phyloP scores from a whole-genome alignment of 1,139 yeast genomes.

The Zygoascus meyerae region DNA sequence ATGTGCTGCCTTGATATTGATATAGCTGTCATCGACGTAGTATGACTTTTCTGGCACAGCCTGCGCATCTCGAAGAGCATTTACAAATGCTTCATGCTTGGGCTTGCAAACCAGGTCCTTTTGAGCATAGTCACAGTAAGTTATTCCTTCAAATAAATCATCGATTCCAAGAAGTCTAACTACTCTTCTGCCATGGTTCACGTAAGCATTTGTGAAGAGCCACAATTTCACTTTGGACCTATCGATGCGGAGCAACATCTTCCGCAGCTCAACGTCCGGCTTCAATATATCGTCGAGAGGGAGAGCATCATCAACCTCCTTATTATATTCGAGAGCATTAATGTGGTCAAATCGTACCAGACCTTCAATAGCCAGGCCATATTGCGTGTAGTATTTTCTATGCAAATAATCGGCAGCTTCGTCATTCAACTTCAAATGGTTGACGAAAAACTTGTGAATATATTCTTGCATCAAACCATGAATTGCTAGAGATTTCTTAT shows the following conservation, averaged over 20 bases:
- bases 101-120: constrained; percentile 82
- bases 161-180: constrained; percentile 76
- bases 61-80: constrained; percentile 60
- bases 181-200: constrained; percentile 74
- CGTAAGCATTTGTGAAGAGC: constrained; percentile 93
- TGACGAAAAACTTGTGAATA: constrained; percentile 75
- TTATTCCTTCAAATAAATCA: constrained; percentile 87
- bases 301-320: constrained; percentile 83
- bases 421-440: constrained; percentile 53
- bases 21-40: constrained; percentile 55
- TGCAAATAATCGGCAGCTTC: constrained; percentile 75
- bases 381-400: constrained; percentile 68
- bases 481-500: constrained; percentile 64
- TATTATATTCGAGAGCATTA: constrained; percentile 83
- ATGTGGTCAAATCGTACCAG: constrained; percentile 74
- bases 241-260: constrained; percentile 34
- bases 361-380: constrained; percentile 93
- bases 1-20: constrained; percentile 39
- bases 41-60: constrained; percentile 46
- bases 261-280: constrained; percentile 42
- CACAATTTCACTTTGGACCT: constrained; percentile 52
- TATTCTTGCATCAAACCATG: constrained; percentile 84
- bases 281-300: constrained; percentile 71
- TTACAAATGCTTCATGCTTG: constrained; percentile 52
- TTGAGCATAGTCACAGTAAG: constrained; percentile 76